A percentile compares a stretch with the other conserved stretches of the same genome.
These are phyloP conservation scores for Arctium minus DNA, from an alignment of 129 eudicot genomes.

Conservation along the genomic window DNA sequence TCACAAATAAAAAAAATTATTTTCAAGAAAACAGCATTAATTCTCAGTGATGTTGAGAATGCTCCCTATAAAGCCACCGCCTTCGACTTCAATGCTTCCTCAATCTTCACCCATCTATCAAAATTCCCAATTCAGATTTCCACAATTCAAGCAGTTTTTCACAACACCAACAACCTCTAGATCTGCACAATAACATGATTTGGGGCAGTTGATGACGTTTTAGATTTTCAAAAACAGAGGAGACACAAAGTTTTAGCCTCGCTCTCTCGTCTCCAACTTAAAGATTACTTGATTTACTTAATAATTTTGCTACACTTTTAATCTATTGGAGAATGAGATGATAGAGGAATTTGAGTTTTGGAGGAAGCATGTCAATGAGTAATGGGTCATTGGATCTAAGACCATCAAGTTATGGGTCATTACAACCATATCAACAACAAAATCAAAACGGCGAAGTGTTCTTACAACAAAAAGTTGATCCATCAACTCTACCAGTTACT, in stretches of 20 bases:
- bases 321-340: constrained; percentile 28
- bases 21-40: too few species aligned
- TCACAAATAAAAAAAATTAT: too few species aligned
- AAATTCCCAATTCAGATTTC: neutral
- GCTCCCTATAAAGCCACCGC: neutral
- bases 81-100: neutral
- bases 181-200: neutral
- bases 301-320: neutral
- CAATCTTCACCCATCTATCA: neutral
- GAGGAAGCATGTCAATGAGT: constrained; percentile 42
- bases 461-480: constrained; percentile 9
- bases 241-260: neutral
- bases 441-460: constrained; percentile 35
- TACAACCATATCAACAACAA: constrained; percentile 41
- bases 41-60: neutral
- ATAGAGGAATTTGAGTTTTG: constrained; percentile 30
- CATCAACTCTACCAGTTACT: constrained; percentile 30
- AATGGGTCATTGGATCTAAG: constrained; percentile 48
- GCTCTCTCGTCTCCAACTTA: neutral
- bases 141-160: neutral
- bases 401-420: constrained; percentile 49
- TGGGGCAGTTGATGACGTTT: neutral
- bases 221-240: neutral
- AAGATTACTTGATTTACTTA: neutral
- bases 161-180: neutral